Evolutionary conservation across 176 grass and related monocot genomes (phyloP).

Genomic region (Rhynchospora breviuscula): DNA sequence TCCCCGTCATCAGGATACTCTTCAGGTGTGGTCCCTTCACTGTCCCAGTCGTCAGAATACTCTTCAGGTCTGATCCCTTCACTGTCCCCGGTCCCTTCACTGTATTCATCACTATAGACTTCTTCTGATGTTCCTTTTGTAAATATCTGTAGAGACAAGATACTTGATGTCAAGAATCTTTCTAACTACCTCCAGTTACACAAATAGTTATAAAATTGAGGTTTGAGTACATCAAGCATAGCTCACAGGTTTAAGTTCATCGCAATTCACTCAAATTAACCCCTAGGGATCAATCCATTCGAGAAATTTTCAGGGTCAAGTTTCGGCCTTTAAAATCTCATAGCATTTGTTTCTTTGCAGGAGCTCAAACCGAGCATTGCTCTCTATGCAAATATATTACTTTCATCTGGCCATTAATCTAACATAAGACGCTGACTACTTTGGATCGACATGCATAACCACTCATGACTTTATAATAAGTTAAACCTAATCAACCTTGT

Average conservation of each 20-base stretch:
- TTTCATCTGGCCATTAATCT: background rate
- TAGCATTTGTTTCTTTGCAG: background rate
- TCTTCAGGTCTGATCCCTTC: too few relatives aligned
- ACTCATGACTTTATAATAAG: background rate
- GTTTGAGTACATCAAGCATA: background rate
- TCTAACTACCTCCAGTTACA: background rate
- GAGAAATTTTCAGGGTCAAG: background rate
- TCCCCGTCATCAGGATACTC: background rate
- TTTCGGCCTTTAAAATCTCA: background rate
- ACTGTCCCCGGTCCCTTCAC: background rate
- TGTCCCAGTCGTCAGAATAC: background rate
- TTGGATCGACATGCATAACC: background rate
- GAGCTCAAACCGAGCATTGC: background rate
- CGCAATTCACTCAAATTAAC: background rate
- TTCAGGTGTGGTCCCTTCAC: background rate
- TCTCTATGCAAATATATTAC: background rate
- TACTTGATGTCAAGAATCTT: background rate
- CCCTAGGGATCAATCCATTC: background rate
- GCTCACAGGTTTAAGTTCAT: background rate
- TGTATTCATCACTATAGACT: background rate
- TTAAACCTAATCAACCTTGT: background rate
- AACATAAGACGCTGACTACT: background rate
- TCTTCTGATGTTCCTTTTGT: background rate
- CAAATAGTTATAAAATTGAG: background rate
- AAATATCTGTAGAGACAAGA: background rate